Conservation (phyloP, 257 asterid species). For the Petrea volubilis region DNA sequence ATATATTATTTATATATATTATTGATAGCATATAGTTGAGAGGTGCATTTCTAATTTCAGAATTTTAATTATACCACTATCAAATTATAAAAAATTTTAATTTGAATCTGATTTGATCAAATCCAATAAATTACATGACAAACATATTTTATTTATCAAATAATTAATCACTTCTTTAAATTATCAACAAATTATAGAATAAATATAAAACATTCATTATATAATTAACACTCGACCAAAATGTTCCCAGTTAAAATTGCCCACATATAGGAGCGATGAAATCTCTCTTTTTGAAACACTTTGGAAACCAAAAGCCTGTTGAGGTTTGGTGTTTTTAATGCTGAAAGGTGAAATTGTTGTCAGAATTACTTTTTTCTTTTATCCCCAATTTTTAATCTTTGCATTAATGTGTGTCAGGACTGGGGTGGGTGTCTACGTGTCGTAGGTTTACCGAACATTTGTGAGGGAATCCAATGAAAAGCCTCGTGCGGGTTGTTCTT, state of each 20-base stretch:
- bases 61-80: too few species aligned
- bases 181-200: too few species aligned
- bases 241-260: neutral
- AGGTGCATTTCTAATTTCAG: too few species aligned
- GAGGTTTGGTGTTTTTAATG: slow-evolving; percentile 3
- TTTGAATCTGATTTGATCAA: too few species aligned
- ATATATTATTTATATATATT: too few species aligned
- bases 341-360: neutral
- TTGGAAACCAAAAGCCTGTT: slow-evolving; percentile 18
- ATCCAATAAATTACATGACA: too few species aligned
- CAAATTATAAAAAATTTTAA: too few species aligned
- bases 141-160: too few species aligned
- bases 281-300: neutral
- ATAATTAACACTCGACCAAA: neutral
- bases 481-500: slow-evolving; percentile 42
- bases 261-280: neutral
- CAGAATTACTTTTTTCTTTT: neutral
- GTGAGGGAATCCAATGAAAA: slow-evolving; percentile 49
- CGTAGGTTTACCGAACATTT: neutral
- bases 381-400: neutral
- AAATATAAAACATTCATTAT: too few species aligned
- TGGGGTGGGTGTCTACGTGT: slow-evolving; percentile 20
- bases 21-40: too few species aligned
- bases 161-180: too few species aligned
- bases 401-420: neutral